A percentile compares a stretch with the other conserved stretches of the same genome.
Evolutionary conservation across 1,284 basidiomycete species (phyloP).

Genomic region (Athelia psychrophila): DNA sequence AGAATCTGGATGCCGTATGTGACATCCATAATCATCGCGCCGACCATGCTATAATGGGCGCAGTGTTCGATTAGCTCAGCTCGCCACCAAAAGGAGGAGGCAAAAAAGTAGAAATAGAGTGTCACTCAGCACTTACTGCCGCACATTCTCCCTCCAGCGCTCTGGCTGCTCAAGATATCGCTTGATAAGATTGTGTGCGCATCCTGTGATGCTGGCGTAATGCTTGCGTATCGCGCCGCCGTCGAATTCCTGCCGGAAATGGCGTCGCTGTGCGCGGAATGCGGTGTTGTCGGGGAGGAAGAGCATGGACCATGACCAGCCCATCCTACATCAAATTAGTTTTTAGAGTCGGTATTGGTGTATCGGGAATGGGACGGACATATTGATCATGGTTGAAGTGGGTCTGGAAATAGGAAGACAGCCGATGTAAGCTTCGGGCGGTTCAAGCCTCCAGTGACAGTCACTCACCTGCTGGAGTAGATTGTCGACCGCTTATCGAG

Average conservation of each 20-base stretch:
- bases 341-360: slow-evolving; percentile 16
- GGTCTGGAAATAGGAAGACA: not conserved
- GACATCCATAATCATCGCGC: slow-evolving; percentile 5
- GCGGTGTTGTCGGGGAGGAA: slow-evolving; percentile 15
- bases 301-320: slow-evolving; percentile 3
- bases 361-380: slow-evolving; percentile 29
- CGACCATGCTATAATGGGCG: slow-evolving; percentile 17
- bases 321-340: slow-evolving; percentile 25
- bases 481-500: slow-evolving; percentile 36
- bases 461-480: slow-evolving; percentile 36
- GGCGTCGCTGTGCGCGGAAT: slow-evolving; percentile 18
- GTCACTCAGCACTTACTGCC: slow-evolving; percentile 16
- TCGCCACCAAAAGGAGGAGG: too few relatives aligned
- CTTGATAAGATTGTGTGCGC: slow-evolving; percentile 16
- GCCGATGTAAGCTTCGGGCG: too few relatives aligned
- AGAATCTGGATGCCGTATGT: slow-evolving; percentile 10
- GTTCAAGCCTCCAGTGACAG: too few relatives aligned
- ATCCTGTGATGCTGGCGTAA: slow-evolving; percentile 14
- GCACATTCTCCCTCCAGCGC: slow-evolving; percentile 19
- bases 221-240: slow-evolving; percentile 18
- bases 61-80: slow-evolving; percentile 11
- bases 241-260: slow-evolving; percentile 7
- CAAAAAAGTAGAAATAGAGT: not conserved
- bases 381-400: slow-evolving; percentile 13
- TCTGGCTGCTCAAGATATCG: slow-evolving; percentile 22